phyloP scores from a whole-genome alignment of 2,329 filamentous ascomycete genomes.

The Aaosphaeria pasadenensis region DNA sequence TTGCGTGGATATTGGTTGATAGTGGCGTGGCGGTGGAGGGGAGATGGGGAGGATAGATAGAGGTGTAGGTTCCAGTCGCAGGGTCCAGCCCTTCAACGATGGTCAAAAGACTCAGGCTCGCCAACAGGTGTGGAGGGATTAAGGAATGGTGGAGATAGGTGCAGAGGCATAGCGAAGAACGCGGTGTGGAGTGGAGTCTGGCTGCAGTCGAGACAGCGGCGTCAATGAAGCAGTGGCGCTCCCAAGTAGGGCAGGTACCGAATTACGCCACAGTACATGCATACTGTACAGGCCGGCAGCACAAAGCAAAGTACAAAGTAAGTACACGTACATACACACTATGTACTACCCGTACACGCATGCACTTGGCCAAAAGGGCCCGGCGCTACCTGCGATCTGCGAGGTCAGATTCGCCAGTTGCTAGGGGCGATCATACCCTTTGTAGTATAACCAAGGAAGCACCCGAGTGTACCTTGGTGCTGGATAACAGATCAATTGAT shows the following conservation, averaged over 20 bases:
- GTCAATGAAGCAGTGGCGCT: background rate
- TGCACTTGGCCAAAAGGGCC: too few relatives aligned
- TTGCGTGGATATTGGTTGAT: background rate
- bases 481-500: too few relatives aligned
- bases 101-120: too few relatives aligned
- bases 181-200: background rate
- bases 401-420: too few relatives aligned
- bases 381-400: too few relatives aligned
- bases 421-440: too few relatives aligned
- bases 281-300: background rate
- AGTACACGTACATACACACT: slow-evolving; percentile 5
- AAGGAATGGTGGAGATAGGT: background rate
- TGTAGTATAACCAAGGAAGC: too few relatives aligned
- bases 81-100: slow-evolving; percentile 11
- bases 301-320: background rate
- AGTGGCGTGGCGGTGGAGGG: background rate
- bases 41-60: background rate
- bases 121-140: background rate
- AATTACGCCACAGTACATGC: background rate
- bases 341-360: too few relatives aligned
- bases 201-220: background rate
- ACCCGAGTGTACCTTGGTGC: too few relatives aligned
- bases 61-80: background rate
- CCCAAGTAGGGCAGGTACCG: background rate
- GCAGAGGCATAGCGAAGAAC: background rate